Percentiles rank a stretch among this genome's conserved stretches.
phyloP scores from a whole-genome alignment of 2,329 filamentous ascomycete genomes.

The Microdochium paspali region DNA sequence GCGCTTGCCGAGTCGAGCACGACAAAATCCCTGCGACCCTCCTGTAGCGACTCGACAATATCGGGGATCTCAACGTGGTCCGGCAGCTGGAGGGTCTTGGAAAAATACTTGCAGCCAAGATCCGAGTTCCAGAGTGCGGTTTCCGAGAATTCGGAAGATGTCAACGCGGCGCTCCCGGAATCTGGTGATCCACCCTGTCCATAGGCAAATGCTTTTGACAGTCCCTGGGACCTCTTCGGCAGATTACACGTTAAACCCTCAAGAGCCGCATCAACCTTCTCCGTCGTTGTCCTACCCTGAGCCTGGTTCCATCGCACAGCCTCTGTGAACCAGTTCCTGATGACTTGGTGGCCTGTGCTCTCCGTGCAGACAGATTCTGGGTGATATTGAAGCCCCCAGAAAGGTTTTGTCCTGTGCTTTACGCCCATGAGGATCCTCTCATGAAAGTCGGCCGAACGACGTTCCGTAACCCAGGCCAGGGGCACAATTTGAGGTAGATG shows the following conservation, averaged over 20 bases:
- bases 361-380: constrained; percentile 84
- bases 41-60: constrained; percentile 40
- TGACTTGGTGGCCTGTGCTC: constrained; percentile 49
- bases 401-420: constrained; percentile 57
- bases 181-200: no score
- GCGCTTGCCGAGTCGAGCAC: constrained; percentile 53
- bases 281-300: constrained; percentile 15
- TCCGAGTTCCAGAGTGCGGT: constrained; percentile 3
- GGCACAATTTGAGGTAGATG: constrained; percentile 36
- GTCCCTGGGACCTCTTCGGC: background rate
- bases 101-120: constrained; percentile 25
- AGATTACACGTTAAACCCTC: background rate
- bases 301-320: constrained; percentile 50
- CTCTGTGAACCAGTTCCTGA: constrained; percentile 67
- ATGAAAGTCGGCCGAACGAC: constrained; percentile 18
- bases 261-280: constrained; percentile 20
- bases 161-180: background rate
- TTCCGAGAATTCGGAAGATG: background rate
- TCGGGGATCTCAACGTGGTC: constrained; percentile 38
- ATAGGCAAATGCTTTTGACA: background rate
- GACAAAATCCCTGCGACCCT: constrained; percentile 34
- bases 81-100: constrained; percentile 32
- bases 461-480: constrained; percentile 52
- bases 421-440: constrained; percentile 68
- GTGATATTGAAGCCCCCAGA: constrained; percentile 86